Conservation (phyloP, 2,329 filamentous ascomycete species). For the Emergomyces pasteurianus region DNA sequence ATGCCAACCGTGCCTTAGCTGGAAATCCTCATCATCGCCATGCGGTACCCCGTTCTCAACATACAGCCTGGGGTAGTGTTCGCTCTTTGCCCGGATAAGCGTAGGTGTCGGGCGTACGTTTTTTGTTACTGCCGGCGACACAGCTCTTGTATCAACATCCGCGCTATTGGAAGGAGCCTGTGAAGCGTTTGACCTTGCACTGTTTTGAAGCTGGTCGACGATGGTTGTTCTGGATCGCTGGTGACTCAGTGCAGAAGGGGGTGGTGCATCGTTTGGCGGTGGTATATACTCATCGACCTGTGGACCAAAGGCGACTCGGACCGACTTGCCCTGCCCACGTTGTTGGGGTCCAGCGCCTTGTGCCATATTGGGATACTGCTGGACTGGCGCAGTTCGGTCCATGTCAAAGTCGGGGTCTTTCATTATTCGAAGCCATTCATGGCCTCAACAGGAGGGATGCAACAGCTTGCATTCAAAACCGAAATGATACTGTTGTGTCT, state of each 20-base stretch:
- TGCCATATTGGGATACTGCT: constrained; percentile 18
- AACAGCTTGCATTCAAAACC: background rate
- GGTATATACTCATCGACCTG: constrained; percentile 27
- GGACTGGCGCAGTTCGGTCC: constrained; percentile 19
- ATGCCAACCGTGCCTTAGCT: constrained; percentile 77
- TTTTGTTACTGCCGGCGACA: background rate
- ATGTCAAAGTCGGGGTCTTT: constrained; percentile 26
- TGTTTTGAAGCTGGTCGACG: background rate
- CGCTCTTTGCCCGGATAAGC: constrained; percentile 40
- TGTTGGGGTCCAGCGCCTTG: constrained; percentile 19
- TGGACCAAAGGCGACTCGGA: constrained; percentile 29
- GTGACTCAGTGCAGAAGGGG: constrained; percentile 16
- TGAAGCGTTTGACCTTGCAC: background rate
- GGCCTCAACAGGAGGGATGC: constrained; percentile 10
- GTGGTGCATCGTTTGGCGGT: constrained; percentile 21
- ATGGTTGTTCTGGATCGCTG: constrained; percentile 10
- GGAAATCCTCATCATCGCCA: constrained; percentile 41
- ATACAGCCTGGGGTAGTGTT: constrained; percentile 36
- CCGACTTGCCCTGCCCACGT: constrained; percentile 22
- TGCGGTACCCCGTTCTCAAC: constrained; percentile 18
- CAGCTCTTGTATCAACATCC: background rate
- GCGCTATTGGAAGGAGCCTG: background rate
- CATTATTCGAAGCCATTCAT: constrained; percentile 22
- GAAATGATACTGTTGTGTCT: background rate
- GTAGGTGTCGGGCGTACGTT: constrained; percentile 25